phyloP scores from a whole-genome alignment of 352 stramenopile species.

The Phytophthora melonis region DNA sequence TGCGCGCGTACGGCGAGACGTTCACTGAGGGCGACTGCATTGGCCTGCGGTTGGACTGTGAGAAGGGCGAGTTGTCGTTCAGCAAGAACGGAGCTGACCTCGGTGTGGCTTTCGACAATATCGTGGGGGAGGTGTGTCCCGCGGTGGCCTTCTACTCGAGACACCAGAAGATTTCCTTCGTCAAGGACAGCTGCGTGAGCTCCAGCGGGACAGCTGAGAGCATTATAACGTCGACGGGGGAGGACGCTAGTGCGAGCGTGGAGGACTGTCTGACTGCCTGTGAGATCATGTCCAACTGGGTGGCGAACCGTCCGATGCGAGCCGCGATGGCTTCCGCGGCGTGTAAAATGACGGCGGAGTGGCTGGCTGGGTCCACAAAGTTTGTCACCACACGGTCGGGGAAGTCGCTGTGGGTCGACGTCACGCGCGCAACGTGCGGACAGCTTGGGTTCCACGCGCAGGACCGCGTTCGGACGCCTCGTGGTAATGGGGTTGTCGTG shows the following conservation, averaged over 20 bases:
- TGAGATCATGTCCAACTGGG: slow-evolving; percentile 64
- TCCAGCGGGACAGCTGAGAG: slow-evolving; percentile 7
- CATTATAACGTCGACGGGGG: slow-evolving; percentile 24
- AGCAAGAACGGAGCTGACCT: slow-evolving; percentile 90
- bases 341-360: slow-evolving; percentile 68
- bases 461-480: slow-evolving; percentile 74
- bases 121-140: slow-evolving; percentile 91
- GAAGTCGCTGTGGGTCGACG: slow-evolving; percentile 77
- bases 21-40: slow-evolving; percentile 92
- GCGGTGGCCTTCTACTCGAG: slow-evolving; percentile 95
- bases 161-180: slow-evolving; percentile 82
- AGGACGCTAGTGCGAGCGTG: slow-evolving; percentile 42
- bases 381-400: slow-evolving; percentile 70
- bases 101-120: slow-evolving; percentile 92
- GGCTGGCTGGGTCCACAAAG: slow-evolving; percentile 55
- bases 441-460: slow-evolving; percentile 60
- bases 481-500: slow-evolving; percentile 78
- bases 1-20: slow-evolving; percentile 88
- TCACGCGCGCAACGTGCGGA: slow-evolving; percentile 44
- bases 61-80: slow-evolving; percentile 87
- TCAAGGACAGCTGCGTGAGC: slow-evolving; percentile 37
- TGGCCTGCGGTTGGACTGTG: slow-evolving; percentile 84
- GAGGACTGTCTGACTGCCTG: slow-evolving; percentile 71
- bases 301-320: slow-evolving; percentile 35
- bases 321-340: slow-evolving; percentile 40